phyloP scores from a whole-genome alignment of 257 asterid species.

The Nicotiana noctiflora region DNA sequence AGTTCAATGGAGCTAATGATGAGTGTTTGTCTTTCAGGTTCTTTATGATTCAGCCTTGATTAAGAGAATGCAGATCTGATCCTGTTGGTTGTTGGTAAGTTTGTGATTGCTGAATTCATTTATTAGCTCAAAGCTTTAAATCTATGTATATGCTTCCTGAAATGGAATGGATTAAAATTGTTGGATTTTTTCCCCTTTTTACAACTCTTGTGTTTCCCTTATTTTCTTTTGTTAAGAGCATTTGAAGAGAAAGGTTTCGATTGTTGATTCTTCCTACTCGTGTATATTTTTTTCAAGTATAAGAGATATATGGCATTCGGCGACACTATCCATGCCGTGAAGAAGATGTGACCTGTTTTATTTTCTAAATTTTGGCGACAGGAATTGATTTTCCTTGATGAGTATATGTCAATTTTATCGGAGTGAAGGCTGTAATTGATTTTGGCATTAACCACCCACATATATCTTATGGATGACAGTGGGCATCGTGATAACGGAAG shows the following conservation, averaged over 20 bases:
- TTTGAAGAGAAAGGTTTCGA: not conserved
- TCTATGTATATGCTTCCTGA: not conserved
- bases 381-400: conserved; percentile 7
- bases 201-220: not conserved
- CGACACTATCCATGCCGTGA: not conserved
- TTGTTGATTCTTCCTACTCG: not conserved
- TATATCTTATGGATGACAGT: conserved; percentile 57
- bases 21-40: not conserved
- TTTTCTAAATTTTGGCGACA: conserved; percentile 5
- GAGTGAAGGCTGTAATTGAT: conserved; percentile 5
- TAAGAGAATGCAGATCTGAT: not conserved
- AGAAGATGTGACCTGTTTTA: not conserved
- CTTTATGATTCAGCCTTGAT: conserved; percentile 1
- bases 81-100: not conserved
- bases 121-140: not conserved
- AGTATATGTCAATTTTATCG: conserved; percentile 16
- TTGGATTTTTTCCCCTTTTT: not conserved
- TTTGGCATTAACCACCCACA: conserved; percentile 12
- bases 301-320: not conserved
- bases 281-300: not conserved
- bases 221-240: not conserved
- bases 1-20: not conserved
- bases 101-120: not conserved
- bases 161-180: not conserved
- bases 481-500: conserved; percentile 87